Conservation (phyloP, 495 filamentous ascomycete species). For the Penicillium silybi region DNA sequence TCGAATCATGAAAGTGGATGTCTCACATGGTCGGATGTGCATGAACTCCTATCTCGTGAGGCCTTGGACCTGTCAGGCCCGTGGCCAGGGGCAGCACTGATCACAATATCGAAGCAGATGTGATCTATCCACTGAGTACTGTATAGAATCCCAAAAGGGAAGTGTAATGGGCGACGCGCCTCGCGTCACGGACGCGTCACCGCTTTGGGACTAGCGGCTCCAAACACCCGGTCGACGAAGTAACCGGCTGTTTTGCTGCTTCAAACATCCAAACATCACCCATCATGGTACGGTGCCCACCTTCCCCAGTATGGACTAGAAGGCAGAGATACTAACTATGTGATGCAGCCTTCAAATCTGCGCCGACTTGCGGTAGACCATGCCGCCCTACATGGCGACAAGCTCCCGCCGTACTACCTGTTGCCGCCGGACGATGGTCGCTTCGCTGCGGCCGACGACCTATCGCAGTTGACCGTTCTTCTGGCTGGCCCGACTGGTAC, state of each 20-base stretch:
- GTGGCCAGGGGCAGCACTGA: background rate
- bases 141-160: constrained; percentile 6
- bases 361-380: constrained; percentile 67
- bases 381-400: constrained; percentile 50
- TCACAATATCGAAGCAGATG: background rate
- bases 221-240: constrained; percentile 26
- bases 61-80: background rate
- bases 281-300: constrained; percentile 16
- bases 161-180: constrained; percentile 15
- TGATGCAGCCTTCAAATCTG: constrained; percentile 41
- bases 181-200: constrained; percentile 15
- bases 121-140: background rate
- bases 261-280: constrained; percentile 1
- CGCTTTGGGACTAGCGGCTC: constrained; percentile 19
- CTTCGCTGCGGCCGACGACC: constrained; percentile 45
- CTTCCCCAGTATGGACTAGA: constrained; percentile 1
- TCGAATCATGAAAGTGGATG: background rate
- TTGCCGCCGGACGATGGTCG: constrained; percentile 41
- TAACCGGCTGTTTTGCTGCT: constrained; percentile 21
- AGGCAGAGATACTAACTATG: constrained; percentile 1
- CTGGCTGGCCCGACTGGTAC: constrained; percentile 62
- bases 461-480: constrained; percentile 57
- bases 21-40: no score
- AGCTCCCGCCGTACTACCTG: constrained; percentile 66
- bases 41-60: background rate